Base-by-base conservation (phyloP, 2,329 filamentous ascomycete species). In the Phaeomoniella chlamydospora region DNA sequence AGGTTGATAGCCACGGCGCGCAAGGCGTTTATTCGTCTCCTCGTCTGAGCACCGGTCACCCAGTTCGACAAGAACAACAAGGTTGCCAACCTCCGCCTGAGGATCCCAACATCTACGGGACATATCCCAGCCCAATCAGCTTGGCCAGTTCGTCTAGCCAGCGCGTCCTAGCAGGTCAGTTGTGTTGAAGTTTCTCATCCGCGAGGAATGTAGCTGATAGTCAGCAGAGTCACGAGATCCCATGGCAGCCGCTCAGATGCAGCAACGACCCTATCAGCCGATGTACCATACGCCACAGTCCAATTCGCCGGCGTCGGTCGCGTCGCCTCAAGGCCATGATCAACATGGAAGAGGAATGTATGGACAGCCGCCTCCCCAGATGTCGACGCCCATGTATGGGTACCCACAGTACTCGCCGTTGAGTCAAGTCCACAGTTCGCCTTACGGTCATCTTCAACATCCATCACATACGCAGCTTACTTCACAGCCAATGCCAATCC, bases 221-320 rank as follows among this genome's bases (percentile, higher is more conserved):
- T n/a, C 6, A 9, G 22, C 22, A 82, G 80, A 84, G 59, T 74
- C 79, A 57, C 74, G 77, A 54, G 74, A 77, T 53, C 64, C 70
- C 51, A 80, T 80, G 76, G 74, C 75, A 43, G 54, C 73, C 47
- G 68, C 74, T 47, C 72, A 73, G 45, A 77, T 79, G 69, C 74
- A 74, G 55, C 68, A 74, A 48, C 59, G 71, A 43, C 57, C 67
- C 33, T 94, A 92, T 56, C 87, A 87, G 48, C 84, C 85, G 41
- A 93, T 94, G 54, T 94, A 94, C 56, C 84, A 94, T 58, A 92
- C 87, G 13, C 86, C 87, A 37, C 87, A 94, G 63, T 93, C 87
- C 38, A 93, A 88, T 59, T 94, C 88, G 37, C 88, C 88, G 34
- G 84, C 85, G 29, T 93, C 87, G 35, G 87, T 94, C 49, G 82